Percentiles rank a stretch among this genome's conserved stretches.
These are phyloP conservation scores for Backusella sp. DNA, from an alignment of 192 early-diverging fungal species.

Conservation along the genomic window DNA sequence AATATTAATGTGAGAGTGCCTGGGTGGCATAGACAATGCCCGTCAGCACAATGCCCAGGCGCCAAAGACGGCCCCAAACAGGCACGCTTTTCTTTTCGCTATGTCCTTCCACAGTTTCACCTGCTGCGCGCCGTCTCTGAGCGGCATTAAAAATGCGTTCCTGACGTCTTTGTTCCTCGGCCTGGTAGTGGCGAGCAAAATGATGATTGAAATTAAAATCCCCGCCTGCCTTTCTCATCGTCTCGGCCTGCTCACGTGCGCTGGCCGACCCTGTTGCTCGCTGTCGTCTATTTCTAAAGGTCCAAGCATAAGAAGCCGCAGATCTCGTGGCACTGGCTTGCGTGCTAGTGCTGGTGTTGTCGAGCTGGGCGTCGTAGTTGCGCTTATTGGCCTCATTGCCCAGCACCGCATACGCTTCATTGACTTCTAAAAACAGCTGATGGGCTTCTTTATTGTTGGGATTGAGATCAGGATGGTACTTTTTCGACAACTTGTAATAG, in stretches of 20 bases:
- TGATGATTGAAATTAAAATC: conserved; percentile 26
- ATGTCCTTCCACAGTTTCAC: conserved; percentile 10
- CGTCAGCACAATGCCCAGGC: conserved; percentile 4
- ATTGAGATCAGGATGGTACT: conserved; percentile 84
- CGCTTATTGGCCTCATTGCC: conserved; percentile 66
- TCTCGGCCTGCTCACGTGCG: conserved; percentile 32
- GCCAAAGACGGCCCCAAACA: conserved; percentile 8
- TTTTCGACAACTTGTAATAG: conserved; percentile 75
- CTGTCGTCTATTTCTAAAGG: conserved; percentile 13
- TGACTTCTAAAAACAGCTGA: conserved; percentile 72
- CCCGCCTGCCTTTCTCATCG: background rate
- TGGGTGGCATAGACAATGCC: conserved; percentile 9
- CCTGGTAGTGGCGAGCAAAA: conserved; percentile 31
- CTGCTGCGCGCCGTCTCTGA: conserved; percentile 21
- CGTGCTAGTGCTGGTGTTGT: background rate
- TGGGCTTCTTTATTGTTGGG: conserved; percentile 65
- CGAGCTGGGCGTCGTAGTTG: conserved; percentile 73
- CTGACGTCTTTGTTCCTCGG: conserved; percentile 31
- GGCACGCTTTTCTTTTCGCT: background rate
- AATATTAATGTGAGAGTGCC: background rate
- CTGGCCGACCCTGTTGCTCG: conserved; percentile 29
- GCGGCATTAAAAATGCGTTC: conserved; percentile 14
- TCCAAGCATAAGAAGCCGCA: conserved; percentile 14
- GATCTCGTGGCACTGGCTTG: conserved; percentile 17
- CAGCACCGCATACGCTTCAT: conserved; percentile 83